Evolutionary conservation across 495 filamentous ascomycete genomes (phyloP), one percentile per base, ranked within the genome.

Genomic region (Aspergillus leporis): DNA sequence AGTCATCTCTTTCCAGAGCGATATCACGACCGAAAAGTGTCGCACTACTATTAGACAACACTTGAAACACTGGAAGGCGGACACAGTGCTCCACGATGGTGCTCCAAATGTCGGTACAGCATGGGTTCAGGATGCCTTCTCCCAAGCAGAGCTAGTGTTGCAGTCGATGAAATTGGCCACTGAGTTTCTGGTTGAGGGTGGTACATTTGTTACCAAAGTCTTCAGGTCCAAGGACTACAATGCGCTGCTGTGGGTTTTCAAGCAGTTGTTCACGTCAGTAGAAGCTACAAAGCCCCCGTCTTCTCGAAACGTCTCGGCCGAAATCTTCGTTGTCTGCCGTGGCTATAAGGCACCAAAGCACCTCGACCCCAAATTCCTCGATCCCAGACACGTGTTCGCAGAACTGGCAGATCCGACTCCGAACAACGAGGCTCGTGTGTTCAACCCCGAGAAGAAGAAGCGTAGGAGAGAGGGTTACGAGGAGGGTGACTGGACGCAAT

Each of bases 211-310:
- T 51, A 99, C 94, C 46, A 99, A 99, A 70, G 90, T 99, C 28
- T 99, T 99, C 80, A 75, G 94, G 58, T 95, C 90, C n/a, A 96
- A 96, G 67, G 93, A 98, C 71, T 97, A 96, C 81, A 97, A 97
- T 70, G 85, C 90, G 48, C 77, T 99, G 47, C 84, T 97, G 48
- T 99, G 94, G 94, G 93, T 98, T 43, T 95, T 97, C 81, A 96
- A 96, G 66, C 95, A 98, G 71, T 80, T 98, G 3, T 98, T 98
- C 78, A 81, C 80, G 28, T 93, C 93, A 47, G 94, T 98, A 51
- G 92, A 98, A 66, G 92, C 94, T 5, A 98, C 94, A 9, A 98
- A 98, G 74, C 94, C 94, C 13, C 94, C 94, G 5, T 97, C 93
- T 4, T 96, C 91, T 1, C 81, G 94, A 75, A 97, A 93, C 61